A percentile compares a stretch with the other conserved stretches of the same genome.
phyloP scores from a whole-genome alignment of 2,329 filamentous ascomycete species.

The Cladophialophora psammophila region DNA sequence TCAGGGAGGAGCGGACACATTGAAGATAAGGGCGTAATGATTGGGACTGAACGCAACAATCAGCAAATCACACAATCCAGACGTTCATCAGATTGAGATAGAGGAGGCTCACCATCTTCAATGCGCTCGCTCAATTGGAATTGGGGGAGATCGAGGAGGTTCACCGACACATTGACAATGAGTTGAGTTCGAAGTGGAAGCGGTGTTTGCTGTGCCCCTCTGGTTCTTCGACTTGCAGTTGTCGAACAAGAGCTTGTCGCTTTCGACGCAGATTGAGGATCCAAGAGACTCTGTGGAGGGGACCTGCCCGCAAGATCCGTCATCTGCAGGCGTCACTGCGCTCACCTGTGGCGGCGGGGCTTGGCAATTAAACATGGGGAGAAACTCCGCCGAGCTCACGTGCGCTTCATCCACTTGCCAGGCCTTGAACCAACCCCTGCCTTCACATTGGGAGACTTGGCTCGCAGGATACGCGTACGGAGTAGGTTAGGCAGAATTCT shows the following conservation, averaged over 20 bases:
- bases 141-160: constrained; percentile 4
- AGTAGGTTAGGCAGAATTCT: too few relatives aligned
- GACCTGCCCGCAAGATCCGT: constrained; percentile 19
- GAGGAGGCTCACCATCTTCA: constrained; percentile 36
- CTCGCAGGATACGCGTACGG: too few relatives aligned
- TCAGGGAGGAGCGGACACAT: constrained; percentile 93
- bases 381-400: too few relatives aligned
- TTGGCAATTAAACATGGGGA: neutral
- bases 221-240: neutral
- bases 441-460: too few relatives aligned
- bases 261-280: neutral
- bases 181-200: neutral
- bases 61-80: constrained; percentile 39
- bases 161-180: constrained; percentile 27
- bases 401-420: too few relatives aligned
- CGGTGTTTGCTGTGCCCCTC: neutral
- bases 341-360: constrained; percentile 15
- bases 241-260: neutral
- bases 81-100: neutral
- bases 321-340: constrained; percentile 16
- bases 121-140: constrained; percentile 25
- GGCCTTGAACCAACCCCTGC: too few relatives aligned
- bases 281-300: neutral
- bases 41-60: constrained; percentile 72
- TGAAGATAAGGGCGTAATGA: constrained; percentile 95